Base-by-base conservation (phyloP, 768 basidiomycete species). In the Chlorophyllum brunneum region DNA sequence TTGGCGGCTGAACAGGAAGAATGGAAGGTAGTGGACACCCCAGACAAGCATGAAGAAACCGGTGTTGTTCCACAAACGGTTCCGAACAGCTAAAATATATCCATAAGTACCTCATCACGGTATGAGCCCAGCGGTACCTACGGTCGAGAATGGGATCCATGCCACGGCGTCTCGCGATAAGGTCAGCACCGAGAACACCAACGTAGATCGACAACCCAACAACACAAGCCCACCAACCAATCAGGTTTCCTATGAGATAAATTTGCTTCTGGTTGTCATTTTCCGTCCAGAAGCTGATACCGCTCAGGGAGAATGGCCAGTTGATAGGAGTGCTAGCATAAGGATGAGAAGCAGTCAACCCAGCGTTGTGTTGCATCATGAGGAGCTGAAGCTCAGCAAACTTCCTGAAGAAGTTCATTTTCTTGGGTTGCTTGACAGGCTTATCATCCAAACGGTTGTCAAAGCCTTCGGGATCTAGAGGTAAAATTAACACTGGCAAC, bases 321-420 rank as follows among this genome's bases (percentile, higher is more conserved):
- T 95, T 94, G 70, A 98, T 86, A 4, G 97, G 94, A n/a, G 78
- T 78, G 54, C 89, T 91, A 3, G 97, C 94, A 65, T 99, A 99
- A 36, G 97, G 97, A 65, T 99, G 97, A 3, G 88, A 90, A n/a
- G 93, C 90, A 22, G 93, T 95, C 57, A 99, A 76, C 18, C 94
- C 97, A n/a, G 97, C 95, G 62, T 99, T 99, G 74, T 99, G 97
- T 65, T 97, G 93, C 58, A 98, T 71, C 95, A 98, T 98, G 51
- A 95, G 73, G 38, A 95, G 70, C 63, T 99, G 97, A 27, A 98
- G 74, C 67, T 99, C 95, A 24, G 75, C 81, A 61, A 95, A 98
- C 70, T 99, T 98, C 67, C 77, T 86, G 78, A 99, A 90, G 72
- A 99, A 99, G 67, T 84, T 88, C 75, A 93, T 79, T 47, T 72